Evolutionary conservation across 129 eudicot species (phyloP).

Genomic region (Heracleum sosnowskyi): DNA sequence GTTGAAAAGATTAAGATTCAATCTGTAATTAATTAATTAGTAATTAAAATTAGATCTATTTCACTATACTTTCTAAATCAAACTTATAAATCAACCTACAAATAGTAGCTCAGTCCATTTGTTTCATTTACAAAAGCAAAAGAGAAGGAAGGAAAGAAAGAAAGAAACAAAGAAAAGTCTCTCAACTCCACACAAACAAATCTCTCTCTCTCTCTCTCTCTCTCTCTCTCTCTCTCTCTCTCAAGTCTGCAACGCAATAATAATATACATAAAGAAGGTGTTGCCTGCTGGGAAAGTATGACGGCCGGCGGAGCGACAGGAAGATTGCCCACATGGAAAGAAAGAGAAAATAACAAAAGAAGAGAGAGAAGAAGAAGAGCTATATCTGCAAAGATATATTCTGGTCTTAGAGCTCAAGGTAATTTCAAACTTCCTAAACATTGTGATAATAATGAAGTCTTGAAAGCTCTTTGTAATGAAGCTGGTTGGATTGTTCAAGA

Average conservation of each 20-base stretch:
- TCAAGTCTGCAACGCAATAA: background rate
- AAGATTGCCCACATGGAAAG: constrained; percentile 86
- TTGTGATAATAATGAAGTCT: constrained; percentile 88
- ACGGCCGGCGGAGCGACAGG: constrained; percentile 73
- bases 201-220: background rate
- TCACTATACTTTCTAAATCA: too few relatives aligned
- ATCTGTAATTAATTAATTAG: too few relatives aligned
- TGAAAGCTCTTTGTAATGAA: constrained; percentile 80
- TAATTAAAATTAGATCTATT: background rate
- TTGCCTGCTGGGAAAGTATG: constrained; percentile 35
- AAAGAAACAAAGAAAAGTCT: constrained; percentile 1
- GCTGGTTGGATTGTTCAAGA: constrained; percentile 97
- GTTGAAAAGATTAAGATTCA: too few relatives aligned
- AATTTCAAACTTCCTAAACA: constrained; percentile 85
- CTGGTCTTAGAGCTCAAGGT: constrained; percentile 89
- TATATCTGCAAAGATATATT: constrained; percentile 82
- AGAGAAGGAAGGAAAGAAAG: background rate
- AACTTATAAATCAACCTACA: background rate
- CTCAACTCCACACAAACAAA: background rate
- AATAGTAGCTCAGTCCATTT: background rate
- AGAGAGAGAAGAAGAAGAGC: constrained; percentile 87
- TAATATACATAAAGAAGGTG: background rate
- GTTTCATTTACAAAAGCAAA: background rate
- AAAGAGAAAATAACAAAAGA: constrained; percentile 88
- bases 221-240: background rate